These are phyloP conservation scores for Coffea canephora DNA, from an alignment of 257 asterid species.

Conservation along the genomic window DNA sequence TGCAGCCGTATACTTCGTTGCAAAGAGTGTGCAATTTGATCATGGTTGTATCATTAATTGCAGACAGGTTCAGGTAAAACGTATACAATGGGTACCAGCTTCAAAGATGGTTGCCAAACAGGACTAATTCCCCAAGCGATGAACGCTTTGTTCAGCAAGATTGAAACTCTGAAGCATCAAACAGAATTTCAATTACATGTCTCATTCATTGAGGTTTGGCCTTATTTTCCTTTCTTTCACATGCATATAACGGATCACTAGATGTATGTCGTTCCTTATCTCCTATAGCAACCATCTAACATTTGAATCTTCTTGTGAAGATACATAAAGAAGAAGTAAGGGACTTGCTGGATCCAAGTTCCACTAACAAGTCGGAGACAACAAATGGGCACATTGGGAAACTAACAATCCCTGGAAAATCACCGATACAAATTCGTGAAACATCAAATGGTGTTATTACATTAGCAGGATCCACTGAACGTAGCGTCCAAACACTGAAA, in stretches of 20 bases:
- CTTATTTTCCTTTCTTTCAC: constrained; percentile 4
- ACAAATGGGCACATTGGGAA: constrained; percentile 74
- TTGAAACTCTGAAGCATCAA: constrained; percentile 75
- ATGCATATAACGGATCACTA: not conserved
- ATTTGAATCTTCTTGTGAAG: constrained; percentile 36
- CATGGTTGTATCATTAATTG: constrained; percentile 26
- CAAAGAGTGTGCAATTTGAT: not conserved
- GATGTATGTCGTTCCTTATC: not conserved
- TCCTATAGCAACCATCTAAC: constrained; percentile 4
- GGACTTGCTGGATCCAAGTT: constrained; percentile 72
- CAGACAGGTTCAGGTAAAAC: constrained; percentile 99
- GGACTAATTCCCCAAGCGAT: constrained; percentile 92
- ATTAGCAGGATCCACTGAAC: constrained; percentile 94
- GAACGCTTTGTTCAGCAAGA: constrained; percentile 81
- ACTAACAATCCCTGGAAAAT: constrained; percentile 66
- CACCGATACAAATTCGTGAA: constrained; percentile 95
- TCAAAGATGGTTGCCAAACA: constrained; percentile 70
- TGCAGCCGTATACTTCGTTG: not conserved
- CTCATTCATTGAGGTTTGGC: constrained; percentile 87
- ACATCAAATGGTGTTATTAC: constrained; percentile 97
- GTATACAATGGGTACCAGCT: constrained; percentile 93
- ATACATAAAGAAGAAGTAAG: constrained; percentile 98
- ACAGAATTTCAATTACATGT: constrained; percentile 89
- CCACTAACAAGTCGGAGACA: constrained; percentile 54
- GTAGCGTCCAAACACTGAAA: constrained; percentile 73